Conservation (phyloP, 257 asterid genomes). For the Salvia splendens region DNA sequence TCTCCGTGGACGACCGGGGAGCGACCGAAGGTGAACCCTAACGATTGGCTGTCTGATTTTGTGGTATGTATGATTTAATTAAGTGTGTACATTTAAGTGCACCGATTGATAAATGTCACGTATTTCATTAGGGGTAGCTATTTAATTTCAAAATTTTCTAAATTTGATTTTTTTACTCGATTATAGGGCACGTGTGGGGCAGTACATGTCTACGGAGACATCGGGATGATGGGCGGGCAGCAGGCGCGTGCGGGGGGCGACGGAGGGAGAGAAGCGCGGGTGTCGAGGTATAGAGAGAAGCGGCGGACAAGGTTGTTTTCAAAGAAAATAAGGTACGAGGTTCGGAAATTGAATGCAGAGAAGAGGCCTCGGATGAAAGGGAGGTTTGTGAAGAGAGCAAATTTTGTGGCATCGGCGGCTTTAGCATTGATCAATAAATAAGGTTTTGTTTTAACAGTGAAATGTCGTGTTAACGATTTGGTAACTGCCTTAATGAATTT, state of each 20-base stretch:
- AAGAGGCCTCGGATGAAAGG: slow-evolving; percentile 98
- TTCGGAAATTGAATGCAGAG: slow-evolving; percentile 88
- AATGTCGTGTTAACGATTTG: slow-evolving; percentile 18
- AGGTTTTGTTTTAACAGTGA: slow-evolving; percentile 15
- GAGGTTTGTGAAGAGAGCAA: slow-evolving; percentile 80
- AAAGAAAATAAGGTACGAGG: slow-evolving; percentile 91
- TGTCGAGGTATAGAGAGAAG: slow-evolving; percentile 81
- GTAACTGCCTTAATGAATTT: slow-evolving; percentile 1
- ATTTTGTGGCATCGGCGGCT: slow-evolving; percentile 45
- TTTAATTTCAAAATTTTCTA: background rate
- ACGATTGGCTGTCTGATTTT: slow-evolving; percentile 65
- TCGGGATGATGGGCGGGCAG: slow-evolving; percentile 43
- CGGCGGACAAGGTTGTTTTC: slow-evolving; percentile 84
- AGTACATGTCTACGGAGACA: slow-evolving; percentile 46
- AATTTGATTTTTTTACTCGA: background rate
- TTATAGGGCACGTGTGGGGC: slow-evolving; percentile 59
- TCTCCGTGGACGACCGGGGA: slow-evolving; percentile 81
- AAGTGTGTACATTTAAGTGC: background rate
- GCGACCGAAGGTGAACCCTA: slow-evolving; percentile 60
- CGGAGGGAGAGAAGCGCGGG: slow-evolving; percentile 84
- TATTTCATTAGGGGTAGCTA: too few relatives aligned
- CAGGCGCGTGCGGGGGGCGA: slow-evolving; percentile 45
- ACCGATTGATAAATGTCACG: too few relatives aligned
- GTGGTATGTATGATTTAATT: slow-evolving; percentile 41
- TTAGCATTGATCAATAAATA: slow-evolving; percentile 45